Percentiles rank a stretch among this genome's conserved stretches.
These are phyloP conservation scores for Fusarium ambrosium DNA, from an alignment of 2,329 filamentous ascomycete species.

Conservation along the genomic window DNA sequence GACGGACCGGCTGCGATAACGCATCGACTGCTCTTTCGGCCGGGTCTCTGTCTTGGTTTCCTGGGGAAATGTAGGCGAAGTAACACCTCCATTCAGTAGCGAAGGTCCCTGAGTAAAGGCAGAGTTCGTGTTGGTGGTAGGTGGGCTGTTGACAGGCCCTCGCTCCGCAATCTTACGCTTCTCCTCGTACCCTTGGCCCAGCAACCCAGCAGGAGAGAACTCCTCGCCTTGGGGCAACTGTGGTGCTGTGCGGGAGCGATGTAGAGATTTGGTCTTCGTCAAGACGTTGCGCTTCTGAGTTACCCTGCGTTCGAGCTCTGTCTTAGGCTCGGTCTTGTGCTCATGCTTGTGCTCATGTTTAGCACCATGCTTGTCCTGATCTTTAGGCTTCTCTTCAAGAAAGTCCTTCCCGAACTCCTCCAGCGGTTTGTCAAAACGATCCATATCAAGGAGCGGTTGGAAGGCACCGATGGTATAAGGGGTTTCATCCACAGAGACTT, in stretches of 20 bases:
- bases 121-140: conserved; percentile 20
- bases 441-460: conserved; percentile 75
- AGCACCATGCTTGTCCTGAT: conserved; percentile 15
- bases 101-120: conserved; percentile 70
- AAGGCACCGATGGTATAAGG: conserved; percentile 77
- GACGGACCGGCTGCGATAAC: conserved; percentile 48
- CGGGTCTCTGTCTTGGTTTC: conserved; percentile 50
- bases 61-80: conserved; percentile 35
- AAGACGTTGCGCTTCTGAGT: conserved; percentile 27
- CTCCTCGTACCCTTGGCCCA: conserved; percentile 62
- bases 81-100: conserved; percentile 62
- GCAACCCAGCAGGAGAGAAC: conserved; percentile 66
- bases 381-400: conserved; percentile 27
- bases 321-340: conserved; percentile 33
- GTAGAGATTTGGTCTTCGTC: conserved; percentile 47
- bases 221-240: conserved; percentile 46
- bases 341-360: conserved; percentile 7
- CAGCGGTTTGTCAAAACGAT: conserved; percentile 67
- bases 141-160: conserved; percentile 49
- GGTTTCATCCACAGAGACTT: conserved; percentile 58
- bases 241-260: conserved; percentile 34
- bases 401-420: conserved; percentile 65
- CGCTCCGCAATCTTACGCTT: conserved; percentile 55
- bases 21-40: conserved; percentile 54
- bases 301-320: conserved; percentile 29